Evolutionary conservation across 768 basidiomycete species (phyloP).

Genomic region (Lactarius psammicola): DNA sequence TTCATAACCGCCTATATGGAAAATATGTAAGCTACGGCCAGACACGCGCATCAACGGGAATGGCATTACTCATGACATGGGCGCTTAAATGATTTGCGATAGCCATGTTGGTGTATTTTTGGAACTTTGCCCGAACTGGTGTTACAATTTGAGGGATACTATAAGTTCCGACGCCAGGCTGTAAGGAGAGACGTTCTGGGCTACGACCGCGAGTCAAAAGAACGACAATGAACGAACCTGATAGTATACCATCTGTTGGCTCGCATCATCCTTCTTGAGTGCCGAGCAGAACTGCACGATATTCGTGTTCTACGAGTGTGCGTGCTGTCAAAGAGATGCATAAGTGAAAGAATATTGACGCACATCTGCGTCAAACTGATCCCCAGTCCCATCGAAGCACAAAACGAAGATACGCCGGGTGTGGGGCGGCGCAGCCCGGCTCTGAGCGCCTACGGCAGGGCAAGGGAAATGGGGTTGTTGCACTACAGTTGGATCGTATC

Average conservation of each 20-base stretch:
- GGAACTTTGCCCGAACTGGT: conserved; percentile 51
- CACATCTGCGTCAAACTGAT: conserved; percentile 68
- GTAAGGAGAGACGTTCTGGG: neutral
- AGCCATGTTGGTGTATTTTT: conserved; percentile 58
- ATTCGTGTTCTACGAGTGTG: conserved; percentile 59
- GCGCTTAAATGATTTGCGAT: conserved; percentile 59
- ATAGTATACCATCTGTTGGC: conserved; percentile 70
- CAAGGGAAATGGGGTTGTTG: neutral
- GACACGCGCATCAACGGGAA: neutral
- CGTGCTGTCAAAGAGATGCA: neutral
- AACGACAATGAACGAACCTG: conserved; percentile 44
- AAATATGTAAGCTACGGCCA: neutral
- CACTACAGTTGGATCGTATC: neutral
- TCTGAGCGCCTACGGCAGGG: neutral
- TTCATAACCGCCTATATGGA: conserved; percentile 59
- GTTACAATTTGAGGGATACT: conserved; percentile 61
- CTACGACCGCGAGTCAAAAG: neutral
- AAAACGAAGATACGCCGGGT: conserved; percentile 53
- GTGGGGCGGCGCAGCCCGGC: neutral
- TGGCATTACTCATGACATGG: conserved; percentile 62
- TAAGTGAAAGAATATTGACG: conserved; percentile 26
- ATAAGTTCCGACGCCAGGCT: conserved; percentile 77
- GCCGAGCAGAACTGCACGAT: conserved; percentile 66
- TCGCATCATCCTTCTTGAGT: conserved; percentile 62
- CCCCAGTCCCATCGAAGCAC: conserved; percentile 67